Conservation (phyloP, 768 basidiomycete species). For the Phaeolepiota aurea region DNA sequence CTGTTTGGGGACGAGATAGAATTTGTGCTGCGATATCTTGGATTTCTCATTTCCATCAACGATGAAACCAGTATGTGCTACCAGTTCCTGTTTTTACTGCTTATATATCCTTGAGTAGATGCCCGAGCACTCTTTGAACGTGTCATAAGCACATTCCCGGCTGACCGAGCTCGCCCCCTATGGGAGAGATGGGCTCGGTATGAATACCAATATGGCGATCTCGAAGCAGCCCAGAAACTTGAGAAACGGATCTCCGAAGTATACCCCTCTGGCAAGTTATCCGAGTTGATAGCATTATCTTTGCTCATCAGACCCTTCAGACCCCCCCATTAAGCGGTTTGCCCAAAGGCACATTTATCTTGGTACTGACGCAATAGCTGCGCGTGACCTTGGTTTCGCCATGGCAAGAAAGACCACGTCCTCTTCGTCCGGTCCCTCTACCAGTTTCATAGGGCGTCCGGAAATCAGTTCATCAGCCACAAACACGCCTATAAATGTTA, state of each 20-base stretch:
- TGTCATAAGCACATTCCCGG: constrained; percentile 67
- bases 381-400: constrained; percentile 81
- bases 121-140: constrained; percentile 94
- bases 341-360: constrained; percentile 81
- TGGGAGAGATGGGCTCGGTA: constrained; percentile 97
- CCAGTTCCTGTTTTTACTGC: too few species aligned
- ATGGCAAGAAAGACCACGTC: constrained; percentile 29
- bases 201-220: constrained; percentile 92
- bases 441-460: constrained; percentile 16
- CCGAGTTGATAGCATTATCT: constrained; percentile 1
- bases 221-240: constrained; percentile 80
- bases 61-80: constrained; percentile 76
- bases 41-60: constrained; percentile 90
- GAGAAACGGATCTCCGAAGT: constrained; percentile 85
- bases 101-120: constrained; percentile 46
- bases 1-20: constrained; percentile 75
- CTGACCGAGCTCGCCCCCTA: constrained; percentile 73
- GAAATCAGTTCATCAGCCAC: constrained; percentile 25
- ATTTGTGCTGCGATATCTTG: constrained; percentile 82
- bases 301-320: constrained; percentile 27
- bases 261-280: constrained; percentile 70
- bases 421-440: constrained; percentile 4
- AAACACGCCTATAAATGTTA: constrained; percentile 8
- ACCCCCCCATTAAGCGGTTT: constrained; percentile 85
- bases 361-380: constrained; percentile 82